Base-by-base conservation (phyloP, 768 basidiomycete genomes). In the Suillus bovinus region DNA sequence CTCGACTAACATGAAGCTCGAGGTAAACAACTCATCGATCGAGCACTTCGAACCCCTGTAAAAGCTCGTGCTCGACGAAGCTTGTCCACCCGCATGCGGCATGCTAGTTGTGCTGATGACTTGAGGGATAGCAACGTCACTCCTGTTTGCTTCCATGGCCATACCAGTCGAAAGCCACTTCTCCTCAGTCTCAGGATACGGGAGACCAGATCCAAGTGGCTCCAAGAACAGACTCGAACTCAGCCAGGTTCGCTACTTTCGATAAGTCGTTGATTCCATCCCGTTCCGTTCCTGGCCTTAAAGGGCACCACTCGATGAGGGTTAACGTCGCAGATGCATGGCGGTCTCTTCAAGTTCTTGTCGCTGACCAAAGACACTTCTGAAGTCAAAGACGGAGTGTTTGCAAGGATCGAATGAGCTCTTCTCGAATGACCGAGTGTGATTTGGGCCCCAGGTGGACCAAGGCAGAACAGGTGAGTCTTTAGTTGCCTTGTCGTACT, bases 311-410 rank as follows among this genome's bases (percentile, higher is more conserved):
- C 34, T 36, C 54, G 54, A 24, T 55, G 34, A 38, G 34, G 54
- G 9, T 55, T 55, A 34, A 55, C 36, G 54, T 55, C 54, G 8
- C 34, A 34, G 34, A 55, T 55, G 22, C 34, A 55, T 24, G 38
- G 16, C 8, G 22, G 22, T 17, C 53, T 14, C 14, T 36, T 7
- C 53, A 7, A 4, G 7, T 22, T 14, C 53, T 14, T 7, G 4
- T 24, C n/a, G 16, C 34, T 22, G 3, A 34, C 9, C 22, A 55
- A 5, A 22, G 22, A 22, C 34, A 55, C 14, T 24, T 2, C 34
- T 34, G 34, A 55, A 38, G 22, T 22, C 34, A 17, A 24, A n/a
- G 54, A 9, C 2, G 34, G n/a, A 5, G 22, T 36, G 22, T 31
- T 50, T 50, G 49, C 27, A 50, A 17, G 16, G 16, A 50, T 29